Evolutionary conservation across 495 filamentous ascomycete species (phyloP).

Genomic region (Xylaria palmicola): DNA sequence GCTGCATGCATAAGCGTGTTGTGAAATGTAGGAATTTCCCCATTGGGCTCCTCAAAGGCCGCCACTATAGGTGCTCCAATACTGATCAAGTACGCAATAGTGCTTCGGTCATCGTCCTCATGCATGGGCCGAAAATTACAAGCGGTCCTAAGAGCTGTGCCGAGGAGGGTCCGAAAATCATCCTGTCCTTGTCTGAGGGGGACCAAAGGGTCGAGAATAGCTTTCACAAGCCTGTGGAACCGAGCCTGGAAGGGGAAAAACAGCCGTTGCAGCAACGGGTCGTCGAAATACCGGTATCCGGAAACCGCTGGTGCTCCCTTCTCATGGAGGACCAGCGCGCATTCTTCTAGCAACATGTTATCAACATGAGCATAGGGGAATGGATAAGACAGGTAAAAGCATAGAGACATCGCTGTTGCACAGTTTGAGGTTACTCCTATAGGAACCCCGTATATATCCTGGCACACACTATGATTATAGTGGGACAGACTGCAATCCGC

Average conservation of each 20-base stretch:
- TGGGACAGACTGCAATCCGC: background rate
- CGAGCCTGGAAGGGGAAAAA: background rate
- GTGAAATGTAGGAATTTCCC: too few relatives aligned
- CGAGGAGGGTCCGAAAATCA: background rate
- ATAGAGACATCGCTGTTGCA: too few relatives aligned
- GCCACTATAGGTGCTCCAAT: too few relatives aligned
- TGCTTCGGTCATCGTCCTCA: background rate
- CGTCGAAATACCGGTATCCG: too few relatives aligned
- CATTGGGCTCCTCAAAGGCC: too few relatives aligned
- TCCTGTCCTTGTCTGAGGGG: background rate
- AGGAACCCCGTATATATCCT: too few relatives aligned
- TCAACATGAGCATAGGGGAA: too few relatives aligned
- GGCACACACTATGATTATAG: background rate
- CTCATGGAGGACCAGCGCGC: background rate
- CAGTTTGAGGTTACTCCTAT: background rate
- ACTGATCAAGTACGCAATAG: background rate
- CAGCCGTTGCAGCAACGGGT: background rate
- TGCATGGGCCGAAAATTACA: too few relatives aligned
- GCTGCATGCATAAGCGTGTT: too few relatives aligned
- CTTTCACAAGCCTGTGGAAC: background rate
- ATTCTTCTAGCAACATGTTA: background rate
- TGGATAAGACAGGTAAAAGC: too few relatives aligned
- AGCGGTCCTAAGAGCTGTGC: background rate
- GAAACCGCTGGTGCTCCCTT: background rate
- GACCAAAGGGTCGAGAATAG: background rate